Evolutionary conservation across 2,329 filamentous ascomycete species (phyloP), one percentile per base, ranked within the genome.

Genomic region (Colletotrichum zoysiae): DNA sequence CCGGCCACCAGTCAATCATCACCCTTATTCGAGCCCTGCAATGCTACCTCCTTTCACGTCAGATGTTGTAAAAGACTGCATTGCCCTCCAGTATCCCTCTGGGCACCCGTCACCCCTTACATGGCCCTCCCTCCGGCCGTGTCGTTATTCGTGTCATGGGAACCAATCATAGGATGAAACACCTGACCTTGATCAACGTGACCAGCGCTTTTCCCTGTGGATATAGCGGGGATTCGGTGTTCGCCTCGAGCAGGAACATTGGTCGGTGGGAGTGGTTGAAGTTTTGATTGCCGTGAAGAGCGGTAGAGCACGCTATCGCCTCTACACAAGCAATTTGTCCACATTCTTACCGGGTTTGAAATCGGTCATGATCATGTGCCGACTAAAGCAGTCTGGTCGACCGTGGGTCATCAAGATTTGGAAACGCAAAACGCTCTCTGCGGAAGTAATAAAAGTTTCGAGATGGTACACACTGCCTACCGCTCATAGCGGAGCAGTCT

Each of bases 51-150:
- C 60, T 66, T 42, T 67, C 60, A 44, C 42, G 58, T 58, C 50
- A 57, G 60, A 50, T 40, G 14, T 63, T 60, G 35, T 62, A 59
- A 58, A 73, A 62, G 67, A 66, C 70, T 26, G 61, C 67, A 46
- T 68, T n/a, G 20, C 26, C 48, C 42, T 53, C 38, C 40, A 30
- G 51, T 46, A 30, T 48, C 33, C 55, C 67, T 14, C 42, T 40
- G 30, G 57, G 62, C 55, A 33, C 66, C 55, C 35, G 30, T 42
- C 40, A 40, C 50, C 40, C 38, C 65, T 26, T 48, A 30, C 53
- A 20, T 57, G 30, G 30, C 65, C 23, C 33, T 11, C 46, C 26
- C 20, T 60, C 46, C n/a, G 18, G 42, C 57, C 62, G 23, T 70
- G 59, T 61, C 55, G 57, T 51, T 55, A 60, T 55, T 59, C 61